These are phyloP conservation scores for Phytophthora pinifolia DNA, from an alignment of 352 stramenopile genomes.

Conservation along the genomic window DNA sequence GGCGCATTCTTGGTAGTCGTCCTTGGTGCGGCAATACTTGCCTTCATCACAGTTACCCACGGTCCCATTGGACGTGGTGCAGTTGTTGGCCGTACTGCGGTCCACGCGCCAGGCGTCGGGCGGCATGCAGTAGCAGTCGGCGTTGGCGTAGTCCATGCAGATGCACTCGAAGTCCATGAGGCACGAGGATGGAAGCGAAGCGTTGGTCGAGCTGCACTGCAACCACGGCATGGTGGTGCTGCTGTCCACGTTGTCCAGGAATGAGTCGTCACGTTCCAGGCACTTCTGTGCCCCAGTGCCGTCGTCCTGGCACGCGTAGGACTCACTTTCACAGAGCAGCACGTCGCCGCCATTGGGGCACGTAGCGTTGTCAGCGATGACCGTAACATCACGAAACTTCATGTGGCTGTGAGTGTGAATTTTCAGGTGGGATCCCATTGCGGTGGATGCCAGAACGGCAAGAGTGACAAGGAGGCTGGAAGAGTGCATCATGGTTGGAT, in stretches of 20 bases:
- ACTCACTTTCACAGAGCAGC: slow-evolving; percentile 41
- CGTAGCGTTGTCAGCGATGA: slow-evolving; percentile 40
- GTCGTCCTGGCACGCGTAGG: slow-evolving; percentile 47
- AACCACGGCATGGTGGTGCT: slow-evolving; percentile 42
- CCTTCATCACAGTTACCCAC: slow-evolving; percentile 36
- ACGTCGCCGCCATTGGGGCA: slow-evolving; percentile 50
- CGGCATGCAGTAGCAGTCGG: slow-evolving; percentile 50
- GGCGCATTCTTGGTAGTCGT: slow-evolving; percentile 47
- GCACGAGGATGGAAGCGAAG: slow-evolving; percentile 45
- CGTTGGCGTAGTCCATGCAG: slow-evolving; percentile 43
- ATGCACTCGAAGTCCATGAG: slow-evolving; percentile 50
- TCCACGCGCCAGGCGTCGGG: slow-evolving; percentile 47
- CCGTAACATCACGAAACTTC: slow-evolving; percentile 51
- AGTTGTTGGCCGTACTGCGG: slow-evolving; percentile 30
- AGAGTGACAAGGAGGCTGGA: slow-evolving; percentile 18
- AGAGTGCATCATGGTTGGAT: slow-evolving; percentile 17
- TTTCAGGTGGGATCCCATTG: slow-evolving; percentile 17
- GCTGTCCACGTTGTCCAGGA: slow-evolving; percentile 44
- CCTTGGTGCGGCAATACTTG: slow-evolving; percentile 63
- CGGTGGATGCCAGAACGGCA: slow-evolving; percentile 17
- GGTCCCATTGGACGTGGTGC: slow-evolving; percentile 38
- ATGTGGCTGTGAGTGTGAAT: slow-evolving; percentile 32
- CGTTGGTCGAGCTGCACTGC: slow-evolving; percentile 34
- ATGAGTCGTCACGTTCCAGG: slow-evolving; percentile 37
- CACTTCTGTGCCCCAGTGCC: slow-evolving; percentile 35